Evolutionary conservation across 805 yeast species (phyloP).

Genomic region (Candida dajiaensis): DNA sequence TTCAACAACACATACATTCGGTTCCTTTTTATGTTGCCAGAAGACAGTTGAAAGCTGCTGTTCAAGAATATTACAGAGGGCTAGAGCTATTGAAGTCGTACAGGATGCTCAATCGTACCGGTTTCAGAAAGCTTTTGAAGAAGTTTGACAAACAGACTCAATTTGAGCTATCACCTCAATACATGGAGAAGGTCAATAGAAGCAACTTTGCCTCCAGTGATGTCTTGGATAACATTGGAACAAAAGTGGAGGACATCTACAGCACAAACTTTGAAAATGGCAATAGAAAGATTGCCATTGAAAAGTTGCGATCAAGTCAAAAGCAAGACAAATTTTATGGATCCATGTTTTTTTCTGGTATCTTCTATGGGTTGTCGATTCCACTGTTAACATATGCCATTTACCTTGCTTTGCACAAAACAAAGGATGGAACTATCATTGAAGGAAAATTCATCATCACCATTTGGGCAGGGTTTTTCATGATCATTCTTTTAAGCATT

Average conservation of each 20-base stretch:
- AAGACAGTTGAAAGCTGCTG: conserved; percentile 61
- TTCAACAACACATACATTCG: conserved; percentile 30
- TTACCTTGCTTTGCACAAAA: conserved; percentile 41
- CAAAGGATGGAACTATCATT: conserved; percentile 36
- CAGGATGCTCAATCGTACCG: conserved; percentile 75
- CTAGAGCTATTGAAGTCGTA: conserved; percentile 67
- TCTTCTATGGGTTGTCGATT: conserved; percentile 61
- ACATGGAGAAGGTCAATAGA: conserved; percentile 51
- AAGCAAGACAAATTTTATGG: conserved; percentile 30
- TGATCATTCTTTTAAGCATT: conserved; percentile 52
- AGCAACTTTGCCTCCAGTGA: conserved; percentile 60
- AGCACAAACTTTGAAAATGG: conserved; percentile 64
- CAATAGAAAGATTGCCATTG: conserved; percentile 61
- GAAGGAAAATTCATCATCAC: conserved; percentile 66
- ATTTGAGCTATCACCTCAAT: conserved; percentile 37
- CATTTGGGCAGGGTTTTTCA: conserved; percentile 88
- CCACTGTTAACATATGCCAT: conserved; percentile 64
- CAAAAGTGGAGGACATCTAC: conserved; percentile 61
- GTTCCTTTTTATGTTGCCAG: conserved; percentile 62
- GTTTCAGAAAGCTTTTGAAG: conserved; percentile 81
- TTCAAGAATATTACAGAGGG: conserved; percentile 67
- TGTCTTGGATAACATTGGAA: conserved; percentile 55
- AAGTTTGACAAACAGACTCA: conserved; percentile 77
- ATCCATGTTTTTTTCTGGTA: conserved; percentile 55
- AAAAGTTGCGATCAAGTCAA: conserved; percentile 52